Percentiles rank a stretch among this genome's conserved stretches.
These are phyloP conservation scores for Boechera retrofracta DNA, from an alignment of 345 rosid species.

Conservation along the genomic window DNA sequence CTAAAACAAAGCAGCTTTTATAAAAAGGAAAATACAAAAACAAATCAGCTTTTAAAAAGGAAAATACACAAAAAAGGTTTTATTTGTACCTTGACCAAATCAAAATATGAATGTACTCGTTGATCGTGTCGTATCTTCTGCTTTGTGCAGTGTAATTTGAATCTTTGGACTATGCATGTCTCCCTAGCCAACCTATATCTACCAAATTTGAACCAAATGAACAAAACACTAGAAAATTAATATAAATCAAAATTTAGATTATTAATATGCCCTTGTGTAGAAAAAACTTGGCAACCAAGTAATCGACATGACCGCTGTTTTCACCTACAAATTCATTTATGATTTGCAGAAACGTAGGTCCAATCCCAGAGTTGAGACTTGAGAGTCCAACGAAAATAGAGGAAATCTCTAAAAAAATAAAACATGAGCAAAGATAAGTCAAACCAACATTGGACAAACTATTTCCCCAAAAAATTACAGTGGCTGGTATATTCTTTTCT, in stretches of 20 bases:
- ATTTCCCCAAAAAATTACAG: background rate
- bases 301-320: background rate
- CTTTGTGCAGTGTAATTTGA: background rate
- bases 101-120: background rate
- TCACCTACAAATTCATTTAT: background rate
- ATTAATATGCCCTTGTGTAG: too few relatives aligned
- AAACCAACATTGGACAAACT: background rate
- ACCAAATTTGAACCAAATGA: background rate
- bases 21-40: background rate
- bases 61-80: background rate
- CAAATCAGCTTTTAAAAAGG: background rate
- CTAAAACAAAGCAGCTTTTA: background rate
- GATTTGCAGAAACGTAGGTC: background rate
- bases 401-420: background rate
- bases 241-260: background rate
- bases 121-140: background rate
- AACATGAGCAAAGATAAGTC: background rate
- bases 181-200: background rate
- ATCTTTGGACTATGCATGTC: background rate
- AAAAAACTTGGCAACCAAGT: too few relatives aligned
- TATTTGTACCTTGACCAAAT: background rate
- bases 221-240: background rate
- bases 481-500: conserved; percentile 2
- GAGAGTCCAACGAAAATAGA: background rate
- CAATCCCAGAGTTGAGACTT: background rate